These are phyloP conservation scores for Phytophthora citricola DNA, from an alignment of 352 stramenopile species.

Conservation along the genomic window DNA sequence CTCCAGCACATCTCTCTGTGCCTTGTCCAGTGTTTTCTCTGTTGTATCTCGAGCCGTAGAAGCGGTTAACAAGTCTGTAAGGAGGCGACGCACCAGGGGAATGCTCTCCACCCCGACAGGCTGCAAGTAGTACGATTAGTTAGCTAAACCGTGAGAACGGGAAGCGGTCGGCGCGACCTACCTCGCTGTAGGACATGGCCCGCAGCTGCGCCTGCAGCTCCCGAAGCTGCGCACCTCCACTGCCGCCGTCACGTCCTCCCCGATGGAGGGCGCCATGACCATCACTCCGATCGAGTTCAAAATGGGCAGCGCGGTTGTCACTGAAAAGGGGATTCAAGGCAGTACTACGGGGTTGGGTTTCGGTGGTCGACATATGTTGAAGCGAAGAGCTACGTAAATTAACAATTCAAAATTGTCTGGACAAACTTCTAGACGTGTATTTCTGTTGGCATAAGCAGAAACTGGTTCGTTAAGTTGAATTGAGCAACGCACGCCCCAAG, in stretches of 20 bases:
- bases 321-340: conserved; percentile 6
- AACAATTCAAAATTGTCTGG: background rate
- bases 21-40: conserved; percentile 58
- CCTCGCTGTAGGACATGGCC: conserved; percentile 66
- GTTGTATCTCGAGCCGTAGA: conserved; percentile 39
- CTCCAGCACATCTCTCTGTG: conserved; percentile 66
- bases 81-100: conserved; percentile 58
- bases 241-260: conserved; percentile 42
- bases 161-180: conserved; percentile 9
- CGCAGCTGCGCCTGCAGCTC: conserved; percentile 68
- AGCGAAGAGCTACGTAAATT: no score
- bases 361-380: no score
- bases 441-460: no score
- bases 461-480: background rate
- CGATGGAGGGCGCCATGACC: conserved; percentile 40
- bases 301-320: conserved; percentile 17
- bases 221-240: conserved; percentile 59
- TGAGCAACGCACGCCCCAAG: background rate
- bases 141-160: background rate
- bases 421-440: background rate
- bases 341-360: background rate
- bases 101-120: conserved; percentile 70
- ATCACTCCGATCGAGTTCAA: conserved; percentile 4
- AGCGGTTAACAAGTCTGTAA: conserved; percentile 54
- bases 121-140: conserved; percentile 16